Base-by-base conservation (phyloP, 805 yeast species). In the Metschnikowia noctiluminum region DNA sequence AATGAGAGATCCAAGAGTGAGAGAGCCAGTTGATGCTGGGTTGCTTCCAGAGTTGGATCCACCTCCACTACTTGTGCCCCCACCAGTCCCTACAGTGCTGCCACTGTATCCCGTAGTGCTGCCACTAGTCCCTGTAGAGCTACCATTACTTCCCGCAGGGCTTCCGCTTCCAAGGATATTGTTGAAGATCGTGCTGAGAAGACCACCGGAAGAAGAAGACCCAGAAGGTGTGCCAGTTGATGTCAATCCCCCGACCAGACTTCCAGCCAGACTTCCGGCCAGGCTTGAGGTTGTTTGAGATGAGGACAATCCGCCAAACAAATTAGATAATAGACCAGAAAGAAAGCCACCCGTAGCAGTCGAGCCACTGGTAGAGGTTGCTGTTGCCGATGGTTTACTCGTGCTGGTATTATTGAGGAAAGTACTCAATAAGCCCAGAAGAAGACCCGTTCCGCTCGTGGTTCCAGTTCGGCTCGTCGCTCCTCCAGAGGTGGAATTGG, bases 361-460 rank as follows among this genome's bases (percentile, higher is more conserved):
- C 32, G 32, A 30, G 13, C 2, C 9, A 34, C 45, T 31, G 11
- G 46, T 11, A 2, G 54, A 26, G n/a, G 48, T 14, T 6, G 49
- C 30, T 2, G 35, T 21, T 8, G 9, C 40, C 16, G 15, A 40
- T 37, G 7, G 41, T 35, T 13, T 40, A 12, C 40, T 12, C 16
- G 53, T 14, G 32, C 48, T 28, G 15, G 46, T 40, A 16, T 42
- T 46, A 26, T 38, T 40, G 27, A 48, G 27, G 34, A 55, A 55
- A 11, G 52, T 44, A 28, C 26, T 42, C 13, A 51, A 42, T 39
- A 55, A 42, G 35, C 49, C 52, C 12, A 53, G 43, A 28, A 53
- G 53, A 41, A 55, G 49, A 26, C 57, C 55, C 7, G 45, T 28
- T 16, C 53, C 52, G 15, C 49, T 41, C 28, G 50, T 46, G 5